Conservation (phyloP, 2,329 filamentous ascomycete genomes). For the Amphichorda felina region DNA sequence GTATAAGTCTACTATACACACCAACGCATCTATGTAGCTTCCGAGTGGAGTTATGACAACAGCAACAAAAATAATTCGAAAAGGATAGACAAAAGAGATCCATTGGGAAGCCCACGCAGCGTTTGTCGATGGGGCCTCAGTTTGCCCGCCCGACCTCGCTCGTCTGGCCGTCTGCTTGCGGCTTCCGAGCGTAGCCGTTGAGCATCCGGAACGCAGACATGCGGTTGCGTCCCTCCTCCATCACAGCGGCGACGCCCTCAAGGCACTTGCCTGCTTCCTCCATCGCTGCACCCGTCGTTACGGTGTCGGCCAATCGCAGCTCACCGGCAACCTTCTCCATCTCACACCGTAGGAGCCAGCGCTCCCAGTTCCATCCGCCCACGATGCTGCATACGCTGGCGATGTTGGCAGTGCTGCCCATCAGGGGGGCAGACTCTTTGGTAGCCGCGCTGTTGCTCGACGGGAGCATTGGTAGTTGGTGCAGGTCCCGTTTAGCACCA, state of each 20-base stretch:
- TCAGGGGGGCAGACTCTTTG: constrained; percentile 49
- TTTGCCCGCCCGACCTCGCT: constrained; percentile 22
- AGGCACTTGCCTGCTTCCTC: constrained; percentile 46
- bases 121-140: too few relatives aligned
- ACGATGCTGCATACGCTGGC: constrained; percentile 71
- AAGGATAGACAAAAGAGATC: neutral
- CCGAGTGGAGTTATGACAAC: too few relatives aligned
- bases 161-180: constrained; percentile 20
- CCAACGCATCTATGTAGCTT: too few relatives aligned
- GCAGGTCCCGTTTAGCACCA: constrained; percentile 34
- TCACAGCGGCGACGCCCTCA: constrained; percentile 45
- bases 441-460: constrained; percentile 22
- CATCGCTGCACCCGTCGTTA: constrained; percentile 36
- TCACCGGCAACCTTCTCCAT: constrained; percentile 68
- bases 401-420: constrained; percentile 57
- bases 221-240: constrained; percentile 50
- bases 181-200: constrained; percentile 54
- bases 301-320: constrained; percentile 39
- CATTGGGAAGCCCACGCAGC: neutral
- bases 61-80: too few relatives aligned
- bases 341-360: constrained; percentile 84
- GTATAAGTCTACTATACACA: too few relatives aligned
- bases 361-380: constrained; percentile 88
- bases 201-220: constrained; percentile 50
- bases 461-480: constrained; percentile 8